These are phyloP conservation scores for Amanita brunnescens DNA, from an alignment of 768 basidiomycete genomes.

Conservation along the genomic window DNA sequence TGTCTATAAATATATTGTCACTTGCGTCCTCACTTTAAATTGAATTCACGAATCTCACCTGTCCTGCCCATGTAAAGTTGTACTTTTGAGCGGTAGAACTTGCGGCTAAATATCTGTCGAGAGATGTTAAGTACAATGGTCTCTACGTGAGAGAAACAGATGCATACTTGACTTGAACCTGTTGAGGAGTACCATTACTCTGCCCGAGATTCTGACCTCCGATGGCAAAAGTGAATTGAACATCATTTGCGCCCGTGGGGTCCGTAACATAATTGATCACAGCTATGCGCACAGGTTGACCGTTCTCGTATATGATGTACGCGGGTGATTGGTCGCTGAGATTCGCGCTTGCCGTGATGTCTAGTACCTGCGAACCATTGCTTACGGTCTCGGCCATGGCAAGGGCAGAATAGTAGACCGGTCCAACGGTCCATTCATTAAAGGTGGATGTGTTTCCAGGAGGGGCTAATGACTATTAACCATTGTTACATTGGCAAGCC, in stretches of 20 bases:
- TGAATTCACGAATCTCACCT: constrained; percentile 29
- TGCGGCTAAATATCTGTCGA: constrained; percentile 45
- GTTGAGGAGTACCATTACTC: constrained; percentile 43
- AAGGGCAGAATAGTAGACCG: constrained; percentile 68
- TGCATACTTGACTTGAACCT: constrained; percentile 51
- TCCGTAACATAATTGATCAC: constrained; percentile 71
- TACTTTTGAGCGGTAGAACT: constrained; percentile 47
- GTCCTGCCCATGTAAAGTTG: constrained; percentile 73
- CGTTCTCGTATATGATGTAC: constrained; percentile 70
- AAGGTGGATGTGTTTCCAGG: constrained; percentile 50
- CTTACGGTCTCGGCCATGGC: constrained; percentile 64
- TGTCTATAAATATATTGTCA: constrained; percentile 28
- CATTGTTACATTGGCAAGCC: background rate
- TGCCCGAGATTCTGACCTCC: constrained; percentile 46
- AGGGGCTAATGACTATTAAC: constrained; percentile 39
- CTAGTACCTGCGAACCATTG: constrained; percentile 54
- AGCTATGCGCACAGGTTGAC: constrained; percentile 48
- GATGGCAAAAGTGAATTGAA: constrained; percentile 28
- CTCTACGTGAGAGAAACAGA: constrained; percentile 9
- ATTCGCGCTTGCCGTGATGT: constrained; percentile 46
- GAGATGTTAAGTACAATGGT: background rate
- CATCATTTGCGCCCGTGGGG: constrained; percentile 44
- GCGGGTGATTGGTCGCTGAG: constrained; percentile 51
- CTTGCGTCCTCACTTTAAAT: background rate
- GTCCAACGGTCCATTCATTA: constrained; percentile 69